Conservation (phyloP, 2,329 filamentous ascomycete genomes). For the Ophiostoma fasciatum region DNA sequence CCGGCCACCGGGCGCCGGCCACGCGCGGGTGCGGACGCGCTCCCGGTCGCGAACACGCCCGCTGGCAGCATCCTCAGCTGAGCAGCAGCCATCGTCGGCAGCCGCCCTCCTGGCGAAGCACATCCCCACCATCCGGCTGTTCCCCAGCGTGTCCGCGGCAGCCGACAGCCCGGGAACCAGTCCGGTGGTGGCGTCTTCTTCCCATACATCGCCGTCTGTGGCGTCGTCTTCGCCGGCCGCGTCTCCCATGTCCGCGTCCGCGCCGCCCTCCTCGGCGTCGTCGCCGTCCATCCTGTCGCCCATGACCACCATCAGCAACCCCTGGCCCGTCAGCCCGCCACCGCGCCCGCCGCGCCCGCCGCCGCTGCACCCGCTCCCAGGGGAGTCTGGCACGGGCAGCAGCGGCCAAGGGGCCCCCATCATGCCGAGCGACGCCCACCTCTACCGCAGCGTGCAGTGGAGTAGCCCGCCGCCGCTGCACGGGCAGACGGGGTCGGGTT, state of each 20-base stretch:
- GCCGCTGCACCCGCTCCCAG: neutral
- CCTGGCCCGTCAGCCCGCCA: slow-evolving; percentile 2
- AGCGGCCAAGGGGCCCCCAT: neutral
- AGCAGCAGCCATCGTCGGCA: too few relatives aligned
- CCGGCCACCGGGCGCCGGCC: too few relatives aligned
- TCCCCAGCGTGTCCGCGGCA: slow-evolving; percentile 2
- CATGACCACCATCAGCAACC: slow-evolving; percentile 2
- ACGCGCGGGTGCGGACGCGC: too few relatives aligned
- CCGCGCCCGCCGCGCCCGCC: slow-evolving; percentile 3
- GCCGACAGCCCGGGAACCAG: neutral
- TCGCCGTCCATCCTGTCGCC: neutral
- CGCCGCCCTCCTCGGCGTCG: neutral
- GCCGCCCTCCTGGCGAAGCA: neutral
- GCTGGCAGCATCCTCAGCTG: too few relatives aligned
- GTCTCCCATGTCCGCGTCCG: neutral
- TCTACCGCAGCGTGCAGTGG: slow-evolving; percentile 3
- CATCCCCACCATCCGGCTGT: slow-evolving; percentile 6
- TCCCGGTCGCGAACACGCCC: too few relatives aligned
- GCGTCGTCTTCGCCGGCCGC: neutral
- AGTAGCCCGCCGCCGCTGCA: too few relatives aligned
- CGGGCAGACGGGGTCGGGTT: too few relatives aligned
- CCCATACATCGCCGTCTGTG: neutral
- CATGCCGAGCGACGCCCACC: slow-evolving; percentile 1
- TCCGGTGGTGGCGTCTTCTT: too few relatives aligned
- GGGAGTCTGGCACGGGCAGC: neutral